Evolutionary conservation across 148 eudicot species (phyloP).

Genomic region (Simmondsia chinensis): DNA sequence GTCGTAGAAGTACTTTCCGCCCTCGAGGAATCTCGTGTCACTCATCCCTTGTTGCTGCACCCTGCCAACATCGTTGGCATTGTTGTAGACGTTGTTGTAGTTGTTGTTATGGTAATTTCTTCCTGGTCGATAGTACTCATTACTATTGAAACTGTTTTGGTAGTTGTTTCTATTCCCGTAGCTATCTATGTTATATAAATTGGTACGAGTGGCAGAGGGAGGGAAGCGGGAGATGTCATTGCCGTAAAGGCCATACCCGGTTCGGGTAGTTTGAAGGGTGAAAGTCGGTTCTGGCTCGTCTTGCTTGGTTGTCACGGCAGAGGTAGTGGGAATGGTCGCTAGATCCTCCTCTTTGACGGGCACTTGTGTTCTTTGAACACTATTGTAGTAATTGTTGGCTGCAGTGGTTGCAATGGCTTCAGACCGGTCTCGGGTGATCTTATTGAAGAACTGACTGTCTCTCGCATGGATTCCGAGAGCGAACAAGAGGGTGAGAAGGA

Average conservation of each 20-base stretch:
- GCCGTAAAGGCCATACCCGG: slow-evolving; percentile 57
- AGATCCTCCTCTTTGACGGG: slow-evolving; percentile 11
- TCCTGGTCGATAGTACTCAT: too few relatives aligned
- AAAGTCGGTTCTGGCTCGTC: slow-evolving; percentile 28
- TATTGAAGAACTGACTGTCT: slow-evolving; percentile 71
- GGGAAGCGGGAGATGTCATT: slow-evolving; percentile 52
- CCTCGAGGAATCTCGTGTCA: slow-evolving; percentile 69
- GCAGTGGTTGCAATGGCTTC: neutral
- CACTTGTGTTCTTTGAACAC: neutral
- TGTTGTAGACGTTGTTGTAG: slow-evolving; percentile 5
- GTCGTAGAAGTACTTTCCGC: slow-evolving; percentile 62
- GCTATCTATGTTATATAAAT: slow-evolving; percentile 9
- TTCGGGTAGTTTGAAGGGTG: slow-evolving; percentile 36
- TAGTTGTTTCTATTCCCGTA: slow-evolving; percentile 9
- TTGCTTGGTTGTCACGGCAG: slow-evolving; percentile 14
- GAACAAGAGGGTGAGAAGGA: slow-evolving; percentile 21
- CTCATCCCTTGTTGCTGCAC: slow-evolving; percentile 67
- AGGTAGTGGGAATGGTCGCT: slow-evolving; percentile 1
- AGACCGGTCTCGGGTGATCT: slow-evolving; percentile 21
- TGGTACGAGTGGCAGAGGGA: slow-evolving; percentile 21
- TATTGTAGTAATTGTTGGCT: neutral
- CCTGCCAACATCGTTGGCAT: slow-evolving; percentile 14
- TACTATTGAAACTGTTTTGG: too few relatives aligned
- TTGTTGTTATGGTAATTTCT: neutral
- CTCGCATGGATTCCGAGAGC: slow-evolving; percentile 47